A percentile compares a stretch with the other conserved stretches of the same genome.
Evolutionary conservation across 106 monocot genomes (phyloP).

Genomic region (Acorus gramineus): DNA sequence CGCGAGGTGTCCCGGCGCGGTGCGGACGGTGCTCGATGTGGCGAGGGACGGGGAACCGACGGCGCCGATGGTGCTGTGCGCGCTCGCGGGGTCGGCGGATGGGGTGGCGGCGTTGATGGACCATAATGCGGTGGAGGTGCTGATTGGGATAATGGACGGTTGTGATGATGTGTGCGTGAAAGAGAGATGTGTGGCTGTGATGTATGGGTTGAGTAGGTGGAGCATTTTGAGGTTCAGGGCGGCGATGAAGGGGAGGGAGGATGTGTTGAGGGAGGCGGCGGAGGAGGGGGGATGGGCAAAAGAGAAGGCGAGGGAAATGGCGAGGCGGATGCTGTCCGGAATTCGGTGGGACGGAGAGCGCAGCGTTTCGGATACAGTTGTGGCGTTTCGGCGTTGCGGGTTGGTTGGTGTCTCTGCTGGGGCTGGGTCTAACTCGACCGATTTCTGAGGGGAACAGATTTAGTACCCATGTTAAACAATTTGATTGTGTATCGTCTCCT

Average conservation of each 20-base stretch:
- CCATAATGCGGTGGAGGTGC: conserved; percentile 38
- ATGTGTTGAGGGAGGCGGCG: conserved; percentile 23
- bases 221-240: conserved; percentile 48
- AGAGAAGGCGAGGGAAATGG: conserved; percentile 26
- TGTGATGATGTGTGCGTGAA: conserved; percentile 8
- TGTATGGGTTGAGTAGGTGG: conserved; percentile 64
- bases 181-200: conserved; percentile 36
- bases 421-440: too few species aligned
- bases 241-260: conserved; percentile 45
- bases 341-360: conserved; percentile 19
- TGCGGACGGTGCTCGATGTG: conserved; percentile 24
- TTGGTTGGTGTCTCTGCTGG: too few species aligned
- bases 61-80: conserved; percentile 44
- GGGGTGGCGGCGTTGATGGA: conserved; percentile 56
- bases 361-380: too few species aligned
- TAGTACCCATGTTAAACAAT: too few species aligned
- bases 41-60: conserved; percentile 9
- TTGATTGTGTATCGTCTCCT: too few species aligned
- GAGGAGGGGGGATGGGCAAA: conserved; percentile 5
- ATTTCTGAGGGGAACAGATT: too few species aligned
- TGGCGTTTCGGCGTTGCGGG: too few species aligned
- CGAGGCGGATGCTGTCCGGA: conserved; percentile 21
- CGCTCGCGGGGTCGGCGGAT: conserved; percentile 32
- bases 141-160: conserved; percentile 22
- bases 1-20: conserved; percentile 28